These are phyloP conservation scores for Botrytis byssoidea DNA, from an alignment of 2,329 filamentous ascomycete species.

Conservation along the genomic window DNA sequence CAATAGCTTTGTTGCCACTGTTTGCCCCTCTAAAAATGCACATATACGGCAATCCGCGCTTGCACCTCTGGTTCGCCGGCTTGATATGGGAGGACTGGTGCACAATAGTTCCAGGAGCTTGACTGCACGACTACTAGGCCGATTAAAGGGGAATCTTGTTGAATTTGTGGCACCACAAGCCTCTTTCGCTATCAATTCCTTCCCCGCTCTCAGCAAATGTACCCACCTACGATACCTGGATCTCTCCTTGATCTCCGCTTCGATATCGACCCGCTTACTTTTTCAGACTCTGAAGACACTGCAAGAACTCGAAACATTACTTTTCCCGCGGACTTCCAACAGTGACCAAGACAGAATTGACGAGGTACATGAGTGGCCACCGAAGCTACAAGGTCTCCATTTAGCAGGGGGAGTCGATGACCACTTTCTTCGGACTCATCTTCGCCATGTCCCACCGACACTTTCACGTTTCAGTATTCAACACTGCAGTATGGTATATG, in stretches of 20 bases:
- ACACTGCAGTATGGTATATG: slow-evolving; percentile 36
- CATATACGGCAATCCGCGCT: slow-evolving; percentile 38
- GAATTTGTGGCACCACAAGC: slow-evolving; percentile 40
- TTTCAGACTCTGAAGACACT: slow-evolving; percentile 38
- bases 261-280: slow-evolving; percentile 36
- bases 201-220: slow-evolving; percentile 40
- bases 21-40: slow-evolving; percentile 41
- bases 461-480: slow-evolving; percentile 37
- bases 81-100: slow-evolving; percentile 39
- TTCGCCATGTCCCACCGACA: slow-evolving; percentile 28
- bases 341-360: slow-evolving; percentile 24
- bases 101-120: slow-evolving; percentile 37
- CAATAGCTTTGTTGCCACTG: slow-evolving; percentile 36
- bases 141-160: slow-evolving; percentile 38
- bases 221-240: slow-evolving; percentile 36
- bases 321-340: slow-evolving; percentile 38
- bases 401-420: slow-evolving; percentile 38
- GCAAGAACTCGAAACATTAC: slow-evolving; percentile 35
- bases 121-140: slow-evolving; percentile 38
- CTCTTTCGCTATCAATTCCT: slow-evolving; percentile 39
- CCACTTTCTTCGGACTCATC: slow-evolving; percentile 33
- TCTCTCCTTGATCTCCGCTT: slow-evolving; percentile 38
- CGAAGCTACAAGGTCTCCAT: slow-evolving; percentile 36
- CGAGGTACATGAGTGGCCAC: slow-evolving; percentile 36
- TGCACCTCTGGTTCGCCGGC: slow-evolving; percentile 33